These are phyloP conservation scores for Smallanthus sonchifolius DNA, from an alignment of 129 eudicot genomes.

Conservation along the genomic window DNA sequence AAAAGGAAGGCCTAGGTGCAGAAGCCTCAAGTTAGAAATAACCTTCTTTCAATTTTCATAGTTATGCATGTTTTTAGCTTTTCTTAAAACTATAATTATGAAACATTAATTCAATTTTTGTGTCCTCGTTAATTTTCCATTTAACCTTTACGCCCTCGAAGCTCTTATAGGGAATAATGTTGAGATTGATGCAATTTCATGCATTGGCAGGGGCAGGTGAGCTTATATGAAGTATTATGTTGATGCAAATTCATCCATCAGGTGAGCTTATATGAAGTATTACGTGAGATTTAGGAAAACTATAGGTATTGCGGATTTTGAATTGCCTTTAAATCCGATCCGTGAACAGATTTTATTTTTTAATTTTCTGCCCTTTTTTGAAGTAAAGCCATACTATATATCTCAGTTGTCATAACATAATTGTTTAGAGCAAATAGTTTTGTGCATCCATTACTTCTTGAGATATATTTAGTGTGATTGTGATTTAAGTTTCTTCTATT, in stretches of 20 bases:
- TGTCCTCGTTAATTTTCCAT: neutral
- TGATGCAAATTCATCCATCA: neutral
- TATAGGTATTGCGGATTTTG: too few relatives aligned
- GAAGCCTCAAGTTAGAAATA: too few relatives aligned
- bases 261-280: too few relatives aligned
- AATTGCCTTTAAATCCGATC: too few relatives aligned
- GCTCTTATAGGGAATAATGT: slow-evolving; percentile 77
- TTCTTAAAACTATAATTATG: too few relatives aligned
- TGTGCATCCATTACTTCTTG: neutral
- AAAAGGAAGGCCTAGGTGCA: too few relatives aligned
- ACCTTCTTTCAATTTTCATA: too few relatives aligned
- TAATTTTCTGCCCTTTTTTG: too few relatives aligned
- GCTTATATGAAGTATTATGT: slow-evolving; percentile 9
- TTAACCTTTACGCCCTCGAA: slow-evolving; percentile 42
- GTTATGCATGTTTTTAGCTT: too few relatives aligned
- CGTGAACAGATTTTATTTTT: too few relatives aligned
- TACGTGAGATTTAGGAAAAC: too few relatives aligned
- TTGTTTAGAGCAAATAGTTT: neutral
- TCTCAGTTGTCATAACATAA: neutral
- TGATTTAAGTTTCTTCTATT: slow-evolving; percentile 16
- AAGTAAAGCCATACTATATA: neutral
- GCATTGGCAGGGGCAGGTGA: slow-evolving; percentile 95
- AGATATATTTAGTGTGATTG: neutral
- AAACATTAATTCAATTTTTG: neutral
- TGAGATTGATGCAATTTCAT: slow-evolving; percentile 90